Conservation (phyloP, 2,329 filamentous ascomycete genomes). For the Trichoderma simmonsii region DNA sequence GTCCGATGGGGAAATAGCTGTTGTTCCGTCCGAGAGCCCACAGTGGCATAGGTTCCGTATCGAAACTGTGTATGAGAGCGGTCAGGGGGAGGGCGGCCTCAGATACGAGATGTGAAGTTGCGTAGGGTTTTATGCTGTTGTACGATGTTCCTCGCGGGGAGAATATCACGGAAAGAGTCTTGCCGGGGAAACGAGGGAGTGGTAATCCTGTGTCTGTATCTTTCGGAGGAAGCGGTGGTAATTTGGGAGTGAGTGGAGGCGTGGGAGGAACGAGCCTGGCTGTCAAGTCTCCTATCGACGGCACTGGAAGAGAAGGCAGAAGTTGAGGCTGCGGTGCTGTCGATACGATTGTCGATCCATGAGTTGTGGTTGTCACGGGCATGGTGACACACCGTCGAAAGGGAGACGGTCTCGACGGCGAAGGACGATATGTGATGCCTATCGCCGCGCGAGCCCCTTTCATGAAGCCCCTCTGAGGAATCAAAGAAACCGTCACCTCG, state of each 20-base stretch:
- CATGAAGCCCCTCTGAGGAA: constrained; percentile 58
- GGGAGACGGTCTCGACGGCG: constrained; percentile 32
- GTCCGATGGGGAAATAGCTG: constrained; percentile 55
- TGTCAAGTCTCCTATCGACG: neutral
- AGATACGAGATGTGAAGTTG: constrained; percentile 52
- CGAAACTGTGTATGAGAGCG: constrained; percentile 62
- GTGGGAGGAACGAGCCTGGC: constrained; percentile 24
- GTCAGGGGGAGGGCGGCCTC: constrained; percentile 60
- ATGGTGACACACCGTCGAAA: constrained; percentile 18
- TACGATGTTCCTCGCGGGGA: constrained; percentile 62
- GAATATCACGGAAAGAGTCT: constrained; percentile 59
- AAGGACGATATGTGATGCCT: constrained; percentile 68
- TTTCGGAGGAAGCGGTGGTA: constrained; percentile 28
- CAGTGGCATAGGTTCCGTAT: constrained; percentile 57
- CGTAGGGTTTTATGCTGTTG: constrained; percentile 52
- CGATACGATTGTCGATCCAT: neutral
- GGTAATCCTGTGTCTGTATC: constrained; percentile 32
- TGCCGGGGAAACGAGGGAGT: constrained; percentile 34
- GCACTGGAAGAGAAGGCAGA: constrained; percentile 8
- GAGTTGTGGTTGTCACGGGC: neutral
- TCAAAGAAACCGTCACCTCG: constrained; percentile 68
- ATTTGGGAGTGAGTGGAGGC: constrained; percentile 35
- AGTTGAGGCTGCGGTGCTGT: constrained; percentile 11
- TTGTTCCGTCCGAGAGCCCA: constrained; percentile 57
- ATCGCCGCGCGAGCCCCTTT: constrained; percentile 63